Conservation (phyloP, 2,329 filamentous ascomycete species). For the Venturia pyrina region DNA sequence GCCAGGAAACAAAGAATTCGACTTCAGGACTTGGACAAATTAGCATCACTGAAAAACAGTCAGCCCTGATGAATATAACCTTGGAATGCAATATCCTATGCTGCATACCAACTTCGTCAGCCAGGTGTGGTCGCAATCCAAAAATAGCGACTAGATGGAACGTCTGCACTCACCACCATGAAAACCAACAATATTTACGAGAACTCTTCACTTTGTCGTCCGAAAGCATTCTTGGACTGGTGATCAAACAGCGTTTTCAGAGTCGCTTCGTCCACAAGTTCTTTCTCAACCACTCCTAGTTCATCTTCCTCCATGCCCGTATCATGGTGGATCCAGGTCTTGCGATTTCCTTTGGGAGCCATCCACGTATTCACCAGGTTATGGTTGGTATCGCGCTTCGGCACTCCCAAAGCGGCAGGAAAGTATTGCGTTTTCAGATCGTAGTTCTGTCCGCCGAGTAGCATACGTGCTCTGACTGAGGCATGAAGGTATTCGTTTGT, state of each 20-base stretch:
- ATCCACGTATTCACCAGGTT: neutral
- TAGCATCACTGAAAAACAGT: neutral
- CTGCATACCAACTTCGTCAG: neutral
- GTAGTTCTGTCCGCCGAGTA: slow-evolving; percentile 8
- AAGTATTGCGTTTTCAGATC: slow-evolving; percentile 11
- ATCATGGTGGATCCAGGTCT: neutral
- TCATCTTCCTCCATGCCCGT: slow-evolving; percentile 13
- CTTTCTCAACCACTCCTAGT: slow-evolving; percentile 14
- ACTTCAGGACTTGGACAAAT: neutral
- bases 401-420: neutral
- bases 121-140: neutral
- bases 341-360: neutral
- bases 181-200: neutral
- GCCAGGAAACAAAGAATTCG: neutral
- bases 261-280: slow-evolving; percentile 9
- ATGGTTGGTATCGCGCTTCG: neutral
- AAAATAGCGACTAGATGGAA: neutral
- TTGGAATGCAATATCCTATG: neutral
- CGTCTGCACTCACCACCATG: neutral
- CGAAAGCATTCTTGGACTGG: neutral
- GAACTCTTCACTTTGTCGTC: neutral
- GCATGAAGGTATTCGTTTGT: slow-evolving; percentile 17
- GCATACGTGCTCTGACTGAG: slow-evolving; percentile 15
- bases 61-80: neutral
- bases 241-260: neutral